phyloP scores from a whole-genome alignment of 2,329 filamentous ascomycete species.

The Alternaria alternata region DNA sequence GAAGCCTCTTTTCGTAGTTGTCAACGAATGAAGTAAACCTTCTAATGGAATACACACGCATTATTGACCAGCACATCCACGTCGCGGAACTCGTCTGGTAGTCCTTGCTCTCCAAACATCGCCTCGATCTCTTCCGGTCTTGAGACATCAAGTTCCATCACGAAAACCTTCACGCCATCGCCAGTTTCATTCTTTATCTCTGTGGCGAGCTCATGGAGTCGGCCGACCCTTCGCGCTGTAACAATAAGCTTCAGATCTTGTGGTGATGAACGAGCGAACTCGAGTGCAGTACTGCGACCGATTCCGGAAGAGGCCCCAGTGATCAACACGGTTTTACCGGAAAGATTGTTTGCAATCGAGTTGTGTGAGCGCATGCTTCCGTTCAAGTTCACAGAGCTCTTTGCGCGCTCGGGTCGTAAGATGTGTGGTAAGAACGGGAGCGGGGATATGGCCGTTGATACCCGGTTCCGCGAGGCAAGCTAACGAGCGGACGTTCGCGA shows the following conservation, averaged over 20 bases:
- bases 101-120: constrained; percentile 66
- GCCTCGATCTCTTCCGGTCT: constrained; percentile 73
- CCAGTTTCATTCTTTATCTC: constrained; percentile 80
- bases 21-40: neutral
- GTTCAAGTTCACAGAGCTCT: neutral
- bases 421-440: neutral
- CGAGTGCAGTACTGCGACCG: constrained; percentile 78
- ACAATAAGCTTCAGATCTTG: constrained; percentile 80
- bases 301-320: constrained; percentile 94
- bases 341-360: constrained; percentile 78
- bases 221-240: constrained; percentile 81
- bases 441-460: neutral
- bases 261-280: constrained; percentile 86
- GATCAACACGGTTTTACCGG: constrained; percentile 88
- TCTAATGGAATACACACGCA: constrained; percentile 67
- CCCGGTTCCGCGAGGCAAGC: neutral
- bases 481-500: neutral
- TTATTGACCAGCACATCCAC: constrained; percentile 94
- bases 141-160: constrained; percentile 84
- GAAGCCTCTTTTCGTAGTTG: constrained; percentile 67
- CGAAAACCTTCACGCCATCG: constrained; percentile 68
- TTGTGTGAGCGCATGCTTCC: constrained; percentile 43
- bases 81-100: constrained; percentile 81
- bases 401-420: neutral
- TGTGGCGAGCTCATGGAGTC: constrained; percentile 73